Conservation (phyloP, 2,329 filamentous ascomycete genomes). For the Fusarium annulatum region DNA sequence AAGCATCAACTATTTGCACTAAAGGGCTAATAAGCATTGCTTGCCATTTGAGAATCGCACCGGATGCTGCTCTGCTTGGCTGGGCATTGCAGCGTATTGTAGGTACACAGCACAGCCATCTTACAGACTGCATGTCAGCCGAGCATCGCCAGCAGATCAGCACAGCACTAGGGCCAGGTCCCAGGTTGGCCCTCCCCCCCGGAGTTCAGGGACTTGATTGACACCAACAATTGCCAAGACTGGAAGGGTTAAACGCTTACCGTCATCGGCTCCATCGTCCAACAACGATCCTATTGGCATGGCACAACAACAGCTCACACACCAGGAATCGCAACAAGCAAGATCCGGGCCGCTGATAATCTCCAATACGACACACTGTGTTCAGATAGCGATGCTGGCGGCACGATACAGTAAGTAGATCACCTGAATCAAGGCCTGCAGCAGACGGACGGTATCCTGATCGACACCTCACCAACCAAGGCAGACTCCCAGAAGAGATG, state of each 20-base stretch:
- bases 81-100: conserved; percentile 8
- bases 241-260: conserved; percentile 27
- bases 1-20: conserved; percentile 14
- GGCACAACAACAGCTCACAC: conserved; percentile 6
- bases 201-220: conserved; percentile 36
- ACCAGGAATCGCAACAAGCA: conserved; percentile 22
- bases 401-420: conserved; percentile 9
- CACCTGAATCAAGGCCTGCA: neutral
- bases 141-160: conserved; percentile 38
- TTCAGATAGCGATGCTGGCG: neutral
- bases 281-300: conserved; percentile 14
- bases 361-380: neutral
- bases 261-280: conserved; percentile 35
- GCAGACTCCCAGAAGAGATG: conserved; percentile 9
- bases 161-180: conserved; percentile 31
- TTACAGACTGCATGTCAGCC: conserved; percentile 33
- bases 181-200: conserved; percentile 9
- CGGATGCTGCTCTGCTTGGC: neutral
- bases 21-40: neutral
- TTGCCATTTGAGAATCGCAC: neutral
- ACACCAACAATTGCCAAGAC: conserved; percentile 33
- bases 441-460: conserved; percentile 14
- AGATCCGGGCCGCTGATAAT: conserved; percentile 29
- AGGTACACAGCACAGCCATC: conserved; percentile 37
- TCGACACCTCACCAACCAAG: conserved; percentile 29